Evolutionary conservation across 1,284 basidiomycete species (phyloP), one percentile per base, ranked within the genome.

Genomic region (Tremellales sp.): DNA sequence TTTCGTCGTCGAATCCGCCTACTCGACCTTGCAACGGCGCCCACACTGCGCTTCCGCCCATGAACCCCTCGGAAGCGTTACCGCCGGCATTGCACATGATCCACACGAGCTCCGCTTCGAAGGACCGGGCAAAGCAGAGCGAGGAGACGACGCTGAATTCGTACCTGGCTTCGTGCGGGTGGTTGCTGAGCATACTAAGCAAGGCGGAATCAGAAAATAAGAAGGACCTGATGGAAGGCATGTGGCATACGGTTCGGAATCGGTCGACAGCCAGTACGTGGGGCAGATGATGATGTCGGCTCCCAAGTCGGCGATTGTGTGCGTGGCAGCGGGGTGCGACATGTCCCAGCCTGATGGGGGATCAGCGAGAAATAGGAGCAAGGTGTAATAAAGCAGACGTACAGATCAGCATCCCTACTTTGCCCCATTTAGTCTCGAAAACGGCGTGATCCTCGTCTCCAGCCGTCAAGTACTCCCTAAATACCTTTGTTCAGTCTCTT

Each of bases 181-280:
- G 49, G 22, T 55, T 56, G 43, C 51, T 47, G 16, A 60, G 53
- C 16, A 53, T 29, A 6, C 62, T 65, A 35, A 10, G 7, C 34
- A 18, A 4, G 27, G 18, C 43, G 45, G 27, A 22, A 21, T 26
- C 2, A 33, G 25, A 16, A 22, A 19, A 33, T 5, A 33, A n/a
- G 13, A 9, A 16, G 19, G 22, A 35, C 26, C 22, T 28, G 31
- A 16, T 22, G 18, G 18, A n/a, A 32, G 4, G 27, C 21, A n/a
- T 13, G n/a, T n/a, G n/a, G n/a, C n/a, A n/a, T n/a, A 73, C 70
- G 71, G 71, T 45, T 71, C 64, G 19, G 57, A 61, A 51, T 74
- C 72, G 0, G 59, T 70, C 5, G 59, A 54, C 7, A 64, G 54
- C 72, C 72, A 72, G 54, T 69, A 74, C 0, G 70, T 71, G 16